Percentiles rank a stretch among this genome's conserved stretches.
These are phyloP conservation scores for Tylopilus felleus DNA, from an alignment of 768 basidiomycete species.

Conservation along the genomic window DNA sequence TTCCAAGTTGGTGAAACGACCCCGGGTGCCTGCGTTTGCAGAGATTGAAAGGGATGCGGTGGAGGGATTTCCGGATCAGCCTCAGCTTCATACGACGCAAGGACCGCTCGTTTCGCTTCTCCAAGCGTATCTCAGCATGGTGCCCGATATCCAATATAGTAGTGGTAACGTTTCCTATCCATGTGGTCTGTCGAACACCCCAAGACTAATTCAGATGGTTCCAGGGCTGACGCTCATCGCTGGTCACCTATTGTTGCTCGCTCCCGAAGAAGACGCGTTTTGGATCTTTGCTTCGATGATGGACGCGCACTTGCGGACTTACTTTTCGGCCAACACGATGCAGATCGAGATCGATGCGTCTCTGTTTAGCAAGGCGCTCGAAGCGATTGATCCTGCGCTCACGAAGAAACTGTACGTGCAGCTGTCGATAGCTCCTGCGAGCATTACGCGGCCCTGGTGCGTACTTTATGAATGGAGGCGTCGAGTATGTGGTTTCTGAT, in stretches of 20 bases:
- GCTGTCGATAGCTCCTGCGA: slow-evolving; percentile 53
- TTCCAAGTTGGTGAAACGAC: slow-evolving; percentile 54
- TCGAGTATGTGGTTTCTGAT: neutral
- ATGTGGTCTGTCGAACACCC: neutral
- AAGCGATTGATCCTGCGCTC: slow-evolving; percentile 53
- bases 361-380: slow-evolving; percentile 68
- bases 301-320: slow-evolving; percentile 78
- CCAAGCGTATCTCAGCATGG: slow-evolving; percentile 81
- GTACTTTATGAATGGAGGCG: neutral
- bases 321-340: slow-evolving; percentile 57
- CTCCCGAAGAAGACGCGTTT: slow-evolving; percentile 87
- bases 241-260: slow-evolving; percentile 67
- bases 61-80: slow-evolving; percentile 52
- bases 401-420: slow-evolving; percentile 67
- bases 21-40: slow-evolving; percentile 43
- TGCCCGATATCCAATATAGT: slow-evolving; percentile 73
- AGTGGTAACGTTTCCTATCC: slow-evolving; percentile 41
- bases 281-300: slow-evolving; percentile 88
- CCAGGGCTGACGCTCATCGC: slow-evolving; percentile 67
- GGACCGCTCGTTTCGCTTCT: slow-evolving; percentile 55
- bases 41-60: slow-evolving; percentile 61
- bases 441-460: slow-evolving; percentile 65
- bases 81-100: slow-evolving; percentile 54
- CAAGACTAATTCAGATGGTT: neutral
- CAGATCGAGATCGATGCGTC: slow-evolving; percentile 77